These are phyloP conservation scores for Amylostereum areolatum DNA, from an alignment of 1,284 basidiomycete species.

Conservation along the genomic window DNA sequence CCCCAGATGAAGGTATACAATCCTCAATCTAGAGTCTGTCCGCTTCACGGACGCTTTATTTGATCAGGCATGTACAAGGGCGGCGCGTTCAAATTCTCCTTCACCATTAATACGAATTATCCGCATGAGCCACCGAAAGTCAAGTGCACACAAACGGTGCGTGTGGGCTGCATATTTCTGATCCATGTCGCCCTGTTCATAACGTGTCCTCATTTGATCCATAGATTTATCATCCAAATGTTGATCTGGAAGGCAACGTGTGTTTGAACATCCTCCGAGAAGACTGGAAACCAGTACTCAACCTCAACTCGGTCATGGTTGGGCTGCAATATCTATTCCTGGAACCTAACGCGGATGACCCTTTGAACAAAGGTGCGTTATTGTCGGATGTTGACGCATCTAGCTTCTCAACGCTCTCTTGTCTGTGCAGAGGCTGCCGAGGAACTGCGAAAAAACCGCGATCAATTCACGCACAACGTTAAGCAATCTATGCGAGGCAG, in stretches of 20 bases:
- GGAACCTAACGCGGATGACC: slow-evolving; percentile 98
- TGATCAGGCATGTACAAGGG: slow-evolving; percentile 93
- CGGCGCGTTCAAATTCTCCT: slow-evolving; percentile 90
- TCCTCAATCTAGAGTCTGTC: slow-evolving; percentile 1
- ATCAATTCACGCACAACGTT: slow-evolving; percentile 79
- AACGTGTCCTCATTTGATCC: not conserved
- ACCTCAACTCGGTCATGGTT: slow-evolving; percentile 96
- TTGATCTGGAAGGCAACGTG: slow-evolving; percentile 96
- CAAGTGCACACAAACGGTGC: slow-evolving; percentile 91
- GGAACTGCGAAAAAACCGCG: slow-evolving; percentile 82
- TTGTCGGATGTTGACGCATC: not conserved
- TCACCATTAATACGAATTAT: slow-evolving; percentile 96
- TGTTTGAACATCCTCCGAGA: slow-evolving; percentile 97
- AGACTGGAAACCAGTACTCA: slow-evolving; percentile 99
- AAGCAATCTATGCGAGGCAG: slow-evolving; percentile 79
- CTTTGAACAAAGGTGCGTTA: slow-evolving; percentile 89
- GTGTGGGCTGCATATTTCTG: slow-evolving; percentile 18
- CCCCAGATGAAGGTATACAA: slow-evolving; percentile 87
- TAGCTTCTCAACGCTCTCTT: slow-evolving; percentile 7
- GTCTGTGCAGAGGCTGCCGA: slow-evolving; percentile 79
- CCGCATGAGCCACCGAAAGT: slow-evolving; percentile 99
- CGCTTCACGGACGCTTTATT: slow-evolving; percentile 2
- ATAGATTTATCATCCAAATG: slow-evolving; percentile 98
- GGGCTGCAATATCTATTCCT: slow-evolving; percentile 97
- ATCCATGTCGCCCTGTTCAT: not conserved